Evolutionary conservation across 2,329 filamentous ascomycete species (phyloP).

Genomic region (Rhynchosporium graminicola): DNA sequence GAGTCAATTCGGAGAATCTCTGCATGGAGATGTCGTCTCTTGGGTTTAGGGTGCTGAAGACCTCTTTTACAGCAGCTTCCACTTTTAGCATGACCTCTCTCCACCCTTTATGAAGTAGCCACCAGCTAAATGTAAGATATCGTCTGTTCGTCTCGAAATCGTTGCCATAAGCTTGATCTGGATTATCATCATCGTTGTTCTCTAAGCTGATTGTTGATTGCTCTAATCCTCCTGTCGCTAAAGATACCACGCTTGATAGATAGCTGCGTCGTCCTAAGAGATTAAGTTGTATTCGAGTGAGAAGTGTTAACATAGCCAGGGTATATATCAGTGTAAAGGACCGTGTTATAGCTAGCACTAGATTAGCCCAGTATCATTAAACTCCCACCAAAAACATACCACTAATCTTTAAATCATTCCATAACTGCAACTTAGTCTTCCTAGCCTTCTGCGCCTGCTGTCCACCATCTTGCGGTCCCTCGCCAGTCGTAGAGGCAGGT

Average conservation of each 20-base stretch:
- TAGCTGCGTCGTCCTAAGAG: constrained; percentile 94
- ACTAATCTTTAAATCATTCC: constrained; percentile 96
- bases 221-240: constrained; percentile 74
- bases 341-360: constrained; percentile 73
- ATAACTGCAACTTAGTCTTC: constrained; percentile 88
- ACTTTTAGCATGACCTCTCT: constrained; percentile 79
- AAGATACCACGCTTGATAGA: constrained; percentile 88
- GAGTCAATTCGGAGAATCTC: constrained; percentile 74
- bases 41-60: constrained; percentile 86
- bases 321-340: constrained; percentile 93
- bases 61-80: constrained; percentile 80
- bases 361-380: not conserved
- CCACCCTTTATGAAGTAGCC: constrained; percentile 91
- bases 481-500: constrained; percentile 49
- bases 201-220: constrained; percentile 81
- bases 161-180: constrained; percentile 80
- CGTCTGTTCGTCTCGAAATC: constrained; percentile 96
- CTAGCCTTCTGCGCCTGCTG: constrained; percentile 53
- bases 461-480: constrained; percentile 46
- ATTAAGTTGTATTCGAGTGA: constrained; percentile 95
- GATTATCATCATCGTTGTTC: constrained; percentile 87
- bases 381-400: constrained; percentile 56
- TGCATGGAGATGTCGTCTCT: constrained; percentile 84
- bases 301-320: constrained; percentile 81
- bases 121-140: constrained; percentile 97